Base-by-base conservation (phyloP, 148 eudicot genomes). In the Selenicereus undatus region DNA sequence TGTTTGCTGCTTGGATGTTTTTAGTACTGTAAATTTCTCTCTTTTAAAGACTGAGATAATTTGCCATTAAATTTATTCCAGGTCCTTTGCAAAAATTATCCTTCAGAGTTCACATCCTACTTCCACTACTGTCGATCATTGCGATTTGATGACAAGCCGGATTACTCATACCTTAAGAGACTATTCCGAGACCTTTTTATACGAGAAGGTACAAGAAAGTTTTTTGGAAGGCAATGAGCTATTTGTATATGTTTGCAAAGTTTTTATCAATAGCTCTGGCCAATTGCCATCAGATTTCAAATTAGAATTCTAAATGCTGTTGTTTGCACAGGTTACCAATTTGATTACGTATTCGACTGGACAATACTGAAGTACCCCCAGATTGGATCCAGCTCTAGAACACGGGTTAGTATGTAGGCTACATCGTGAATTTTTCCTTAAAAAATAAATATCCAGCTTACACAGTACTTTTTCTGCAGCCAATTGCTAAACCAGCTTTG, bases 291-390 rank as follows among this genome's bases (percentile, higher is more conserved):
- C 66, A 64, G 16, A 73, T 60, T 73, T 80, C 56, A 56, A 56
- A 43, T 52, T 1, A 27, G 62, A 35, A 54, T 64, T 77, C 24
- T 69, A 13, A 29, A 27, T 76, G 35, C 22, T 76, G 73, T 27
- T 77, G 8, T 77, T 86, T 52, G 71, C 77, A 73, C 89, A 96
- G 99, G 98, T 79, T 96, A 92, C 89, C 98, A 93, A 85, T 96
- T 93, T 82, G 99, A 93, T 87, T 92, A 93, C 84, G 97, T 94
- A n/a, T 96, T 96, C 87, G 99, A 96, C 85, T 96, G 99, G 99
- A 96, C 98, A 66, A 84, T 90, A 35, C 82, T 96, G 89, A 94
- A 94, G 93, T 96, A 94, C 85, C 99, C 98, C 30, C 99, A 94
- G 82, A 88, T 92, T 68, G 92, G 95, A 72, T 96, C 99, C 84